Percentiles rank a stretch among this genome's conserved stretches.
These are phyloP conservation scores for Murraya paniculata DNA, from an alignment of 345 rosid genomes.

Conservation along the genomic window DNA sequence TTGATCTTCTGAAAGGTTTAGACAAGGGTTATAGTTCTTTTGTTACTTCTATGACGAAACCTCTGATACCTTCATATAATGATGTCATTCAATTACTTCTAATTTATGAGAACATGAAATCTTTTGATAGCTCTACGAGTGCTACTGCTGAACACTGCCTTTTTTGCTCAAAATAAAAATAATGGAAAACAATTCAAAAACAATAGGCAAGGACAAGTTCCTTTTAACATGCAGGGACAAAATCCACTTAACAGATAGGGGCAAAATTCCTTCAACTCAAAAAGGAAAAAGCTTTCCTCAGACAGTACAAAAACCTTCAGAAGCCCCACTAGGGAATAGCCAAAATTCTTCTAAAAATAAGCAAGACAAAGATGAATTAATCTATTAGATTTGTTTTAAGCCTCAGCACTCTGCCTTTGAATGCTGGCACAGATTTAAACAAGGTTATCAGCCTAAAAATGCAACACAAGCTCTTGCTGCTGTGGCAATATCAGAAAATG, in stretches of 20 bases:
- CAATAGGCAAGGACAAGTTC: too few species aligned
- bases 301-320: neutral
- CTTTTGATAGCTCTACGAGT: too few species aligned
- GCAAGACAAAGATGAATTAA: neutral
- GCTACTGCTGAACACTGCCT: too few species aligned
- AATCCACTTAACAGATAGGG: too few species aligned
- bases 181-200: too few species aligned
- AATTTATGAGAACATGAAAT: too few species aligned
- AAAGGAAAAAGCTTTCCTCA: neutral
- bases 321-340: neutral
- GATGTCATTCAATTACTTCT: neutral
- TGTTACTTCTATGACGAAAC: neutral
- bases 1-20: neutral
- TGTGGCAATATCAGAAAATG: neutral
- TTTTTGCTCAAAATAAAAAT: too few species aligned
- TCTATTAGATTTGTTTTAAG: neutral
- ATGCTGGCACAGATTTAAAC: neutral
- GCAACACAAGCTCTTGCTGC: neutral
- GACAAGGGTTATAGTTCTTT: neutral
- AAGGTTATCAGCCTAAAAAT: neutral
- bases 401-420: neutral
- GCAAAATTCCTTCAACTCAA: neutral
- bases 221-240: too few species aligned
- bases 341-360: neutral
- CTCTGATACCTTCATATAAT: neutral